Evolutionary conservation across 768 basidiomycete genomes (phyloP).

Genomic region (Pholiota molesta): DNA sequence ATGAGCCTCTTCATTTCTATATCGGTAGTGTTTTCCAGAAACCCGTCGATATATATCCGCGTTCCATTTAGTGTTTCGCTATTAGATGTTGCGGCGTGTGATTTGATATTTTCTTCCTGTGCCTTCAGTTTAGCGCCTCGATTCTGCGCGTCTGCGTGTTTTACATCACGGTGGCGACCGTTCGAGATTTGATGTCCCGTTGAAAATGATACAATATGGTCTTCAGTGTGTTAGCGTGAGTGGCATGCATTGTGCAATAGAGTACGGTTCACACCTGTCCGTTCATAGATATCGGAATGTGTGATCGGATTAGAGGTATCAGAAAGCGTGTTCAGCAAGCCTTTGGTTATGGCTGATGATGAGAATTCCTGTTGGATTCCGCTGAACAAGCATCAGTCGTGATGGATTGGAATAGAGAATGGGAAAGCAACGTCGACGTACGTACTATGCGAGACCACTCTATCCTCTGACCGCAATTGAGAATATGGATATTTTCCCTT

Average conservation of each 20-base stretch:
- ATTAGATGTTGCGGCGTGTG: neutral
- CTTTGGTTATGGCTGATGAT: slow-evolving; percentile 48
- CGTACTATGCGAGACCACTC: neutral
- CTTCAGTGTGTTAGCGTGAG: slow-evolving; percentile 32
- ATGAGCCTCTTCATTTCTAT: slow-evolving; percentile 77
- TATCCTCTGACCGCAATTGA: neutral
- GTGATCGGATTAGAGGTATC: slow-evolving; percentile 79
- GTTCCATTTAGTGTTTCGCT: slow-evolving; percentile 41
- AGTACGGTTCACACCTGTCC: slow-evolving; percentile 48
- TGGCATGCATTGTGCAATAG: neutral
- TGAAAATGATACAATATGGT: slow-evolving; percentile 61
- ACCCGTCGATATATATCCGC: slow-evolving; percentile 73
- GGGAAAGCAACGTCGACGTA: neutral
- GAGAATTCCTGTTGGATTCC: neutral
- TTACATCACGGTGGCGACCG: slow-evolving; percentile 33
- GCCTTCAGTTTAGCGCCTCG: slow-evolving; percentile 48
- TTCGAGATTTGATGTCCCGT: slow-evolving; percentile 74
- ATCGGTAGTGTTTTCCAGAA: slow-evolving; percentile 71
- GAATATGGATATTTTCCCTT: neutral
- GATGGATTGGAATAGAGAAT: neutral
- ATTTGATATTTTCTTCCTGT: slow-evolving; percentile 23
- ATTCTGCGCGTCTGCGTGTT: slow-evolving; percentile 41
- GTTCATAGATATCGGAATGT: slow-evolving; percentile 63
- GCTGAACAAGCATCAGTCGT: neutral
- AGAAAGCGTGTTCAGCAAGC: slow-evolving; percentile 61